phyloP scores from a whole-genome alignment of 208 protist species.

The Leishmania amazonensis region DNA sequence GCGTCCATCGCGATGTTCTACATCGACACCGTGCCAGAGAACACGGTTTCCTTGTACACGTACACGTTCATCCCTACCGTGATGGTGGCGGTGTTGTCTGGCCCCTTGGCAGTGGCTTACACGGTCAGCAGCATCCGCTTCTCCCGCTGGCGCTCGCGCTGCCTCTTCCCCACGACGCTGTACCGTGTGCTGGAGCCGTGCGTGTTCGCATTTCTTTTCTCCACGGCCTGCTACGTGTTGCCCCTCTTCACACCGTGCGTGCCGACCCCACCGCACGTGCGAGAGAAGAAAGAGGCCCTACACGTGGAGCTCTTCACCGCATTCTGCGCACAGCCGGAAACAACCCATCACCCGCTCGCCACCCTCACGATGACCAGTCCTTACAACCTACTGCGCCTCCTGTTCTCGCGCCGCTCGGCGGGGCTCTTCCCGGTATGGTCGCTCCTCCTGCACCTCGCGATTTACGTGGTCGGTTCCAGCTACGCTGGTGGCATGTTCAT shows the following conservation, averaged over 20 bases:
- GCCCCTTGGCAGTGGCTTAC: slow-evolving; percentile 67
- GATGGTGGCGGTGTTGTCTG: slow-evolving; percentile 60
- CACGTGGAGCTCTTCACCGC: slow-evolving; percentile 60
- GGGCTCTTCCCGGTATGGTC: slow-evolving; percentile 47
- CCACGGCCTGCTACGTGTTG: slow-evolving; percentile 50
- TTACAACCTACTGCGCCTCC: slow-evolving; percentile 64
- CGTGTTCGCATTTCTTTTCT: slow-evolving; percentile 46
- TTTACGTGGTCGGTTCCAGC: slow-evolving; percentile 69
- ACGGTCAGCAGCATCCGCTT: slow-evolving; percentile 72
- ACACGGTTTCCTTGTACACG: slow-evolving; percentile 53
- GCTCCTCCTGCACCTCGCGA: slow-evolving; percentile 51
- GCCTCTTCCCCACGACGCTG: slow-evolving; percentile 41
- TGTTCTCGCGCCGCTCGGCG: slow-evolving; percentile 64
- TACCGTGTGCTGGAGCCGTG: slow-evolving; percentile 66
- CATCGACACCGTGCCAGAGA: slow-evolving; percentile 48
- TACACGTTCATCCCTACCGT: slow-evolving; percentile 68
- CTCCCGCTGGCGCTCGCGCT: slow-evolving; percentile 50
- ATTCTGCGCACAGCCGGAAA: slow-evolving; percentile 45
- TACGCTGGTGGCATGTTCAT: slow-evolving; percentile 79
- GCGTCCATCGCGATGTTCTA: slow-evolving; percentile 63
- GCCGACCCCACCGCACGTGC: slow-evolving; percentile 41
- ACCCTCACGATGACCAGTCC: slow-evolving; percentile 64
- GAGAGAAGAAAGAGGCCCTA: slow-evolving; percentile 35
- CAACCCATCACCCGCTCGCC: slow-evolving; percentile 64
- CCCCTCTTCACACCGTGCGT: slow-evolving; percentile 57